Percentiles rank a stretch among this genome's conserved stretches.
Conservation (phyloP, 257 asterid genomes). For the Solanum raphanifolium region DNA sequence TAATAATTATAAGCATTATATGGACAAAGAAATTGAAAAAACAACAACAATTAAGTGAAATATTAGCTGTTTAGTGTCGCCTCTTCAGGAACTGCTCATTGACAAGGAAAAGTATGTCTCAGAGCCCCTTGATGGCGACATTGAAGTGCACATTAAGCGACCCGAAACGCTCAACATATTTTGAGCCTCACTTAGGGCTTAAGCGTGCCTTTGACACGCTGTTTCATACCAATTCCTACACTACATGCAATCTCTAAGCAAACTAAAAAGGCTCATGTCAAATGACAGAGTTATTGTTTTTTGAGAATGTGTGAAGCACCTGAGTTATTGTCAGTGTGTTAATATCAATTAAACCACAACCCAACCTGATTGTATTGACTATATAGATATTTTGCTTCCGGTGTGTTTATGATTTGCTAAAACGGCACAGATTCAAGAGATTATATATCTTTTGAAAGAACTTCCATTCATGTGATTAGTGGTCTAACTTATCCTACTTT, state of each 20-base stretch:
- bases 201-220: not conserved
- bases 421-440: not conserved
- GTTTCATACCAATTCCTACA: not conserved
- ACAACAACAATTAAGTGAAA: no score
- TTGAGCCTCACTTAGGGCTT: not conserved
- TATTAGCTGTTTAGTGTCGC: no score
- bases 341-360: not conserved
- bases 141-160: not conserved
- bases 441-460: not conserved
- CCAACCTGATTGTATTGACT: not conserved
- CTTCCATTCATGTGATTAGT: not conserved
- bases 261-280: not conserved
- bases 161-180: not conserved
- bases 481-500: not conserved
- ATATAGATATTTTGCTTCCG: not conserved
- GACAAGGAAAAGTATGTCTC: not conserved
- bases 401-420: not conserved
- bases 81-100: not conserved
- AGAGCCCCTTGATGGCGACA: not conserved
- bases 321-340: not conserved
- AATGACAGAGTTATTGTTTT: not conserved
- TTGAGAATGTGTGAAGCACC: not conserved
- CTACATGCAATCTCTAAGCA: not conserved
- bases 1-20: no score
- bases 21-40: no score